Evolutionary conservation across 116 monocot genomes (phyloP).

Genomic region (Phalaenopsis hybrid): DNA sequence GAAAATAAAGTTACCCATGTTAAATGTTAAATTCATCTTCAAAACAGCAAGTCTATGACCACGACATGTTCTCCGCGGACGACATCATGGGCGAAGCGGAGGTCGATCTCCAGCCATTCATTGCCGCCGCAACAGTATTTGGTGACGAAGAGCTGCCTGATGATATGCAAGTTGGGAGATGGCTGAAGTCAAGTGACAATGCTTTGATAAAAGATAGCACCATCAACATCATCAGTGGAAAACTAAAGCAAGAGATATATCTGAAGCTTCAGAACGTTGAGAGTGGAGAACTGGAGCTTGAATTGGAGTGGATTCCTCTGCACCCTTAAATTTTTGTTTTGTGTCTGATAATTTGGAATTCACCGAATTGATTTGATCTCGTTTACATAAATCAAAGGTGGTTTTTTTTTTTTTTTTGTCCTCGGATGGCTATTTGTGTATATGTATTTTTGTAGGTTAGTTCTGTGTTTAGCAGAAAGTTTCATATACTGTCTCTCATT

Average conservation of each 20-base stretch:
- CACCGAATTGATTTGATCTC: not conserved
- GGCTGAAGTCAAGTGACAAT: slow-evolving; percentile 78
- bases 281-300: slow-evolving; percentile 67
- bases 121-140: slow-evolving; percentile 68
- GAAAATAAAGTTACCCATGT: too few relatives aligned
- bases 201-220: slow-evolving; percentile 67
- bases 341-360: too few relatives aligned
- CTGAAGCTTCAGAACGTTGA: slow-evolving; percentile 92
- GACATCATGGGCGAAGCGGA: slow-evolving; percentile 99
- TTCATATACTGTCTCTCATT: not conserved
- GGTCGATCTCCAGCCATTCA: slow-evolving; percentile 74
- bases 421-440: not conserved
- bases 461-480: not conserved
- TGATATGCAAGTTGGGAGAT: slow-evolving; percentile 85
- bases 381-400: not conserved
- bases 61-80: slow-evolving; percentile 73
- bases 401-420: not conserved
- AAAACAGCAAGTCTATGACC: slow-evolving; percentile 87
- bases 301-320: slow-evolving; percentile 71
- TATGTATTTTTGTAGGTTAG: not conserved
- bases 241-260: slow-evolving; percentile 60
- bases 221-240: slow-evolving; percentile 62
- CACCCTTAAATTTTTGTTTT: not conserved
- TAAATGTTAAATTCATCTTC: not conserved
- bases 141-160: slow-evolving; percentile 39